phyloP scores from a whole-genome alignment of 257 asterid genomes.

The Jasminum sambac region DNA sequence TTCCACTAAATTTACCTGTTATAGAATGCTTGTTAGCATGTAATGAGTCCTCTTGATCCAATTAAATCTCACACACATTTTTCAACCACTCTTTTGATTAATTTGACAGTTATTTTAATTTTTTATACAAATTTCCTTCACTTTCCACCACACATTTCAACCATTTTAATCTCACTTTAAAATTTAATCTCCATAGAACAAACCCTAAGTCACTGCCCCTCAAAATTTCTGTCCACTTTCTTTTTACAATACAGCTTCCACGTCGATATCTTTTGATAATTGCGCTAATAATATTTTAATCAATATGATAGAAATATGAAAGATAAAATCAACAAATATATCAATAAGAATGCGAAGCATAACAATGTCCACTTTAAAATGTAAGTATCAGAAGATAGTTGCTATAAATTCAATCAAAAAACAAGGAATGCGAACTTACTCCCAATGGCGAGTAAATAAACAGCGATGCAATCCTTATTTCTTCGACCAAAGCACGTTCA shows the following conservation, averaged over 20 bases:
- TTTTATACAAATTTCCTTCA: no score
- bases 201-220: background rate
- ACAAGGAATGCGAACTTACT: conserved; percentile 27
- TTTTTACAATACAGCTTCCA: background rate
- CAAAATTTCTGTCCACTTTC: background rate
- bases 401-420: background rate
- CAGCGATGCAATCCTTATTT: background rate
- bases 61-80: no score
- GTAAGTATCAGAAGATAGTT: background rate
- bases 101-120: no score
- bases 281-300: background rate
- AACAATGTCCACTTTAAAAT: background rate
- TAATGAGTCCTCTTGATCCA: background rate
- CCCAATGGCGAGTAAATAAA: conserved; percentile 7
- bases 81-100: no score
- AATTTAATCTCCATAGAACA: no score
- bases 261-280: background rate
- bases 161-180: no score
- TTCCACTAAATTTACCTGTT: background rate
- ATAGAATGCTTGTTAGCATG: conserved; percentile 10
- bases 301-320: conserved; percentile 14
- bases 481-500: conserved; percentile 15
- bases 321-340: conserved; percentile 17
- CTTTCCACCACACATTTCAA: no score
- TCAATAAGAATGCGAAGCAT: conserved; percentile 11